Conservation (phyloP, 306 rosid genomes). For the Albizia julibrissin region DNA sequence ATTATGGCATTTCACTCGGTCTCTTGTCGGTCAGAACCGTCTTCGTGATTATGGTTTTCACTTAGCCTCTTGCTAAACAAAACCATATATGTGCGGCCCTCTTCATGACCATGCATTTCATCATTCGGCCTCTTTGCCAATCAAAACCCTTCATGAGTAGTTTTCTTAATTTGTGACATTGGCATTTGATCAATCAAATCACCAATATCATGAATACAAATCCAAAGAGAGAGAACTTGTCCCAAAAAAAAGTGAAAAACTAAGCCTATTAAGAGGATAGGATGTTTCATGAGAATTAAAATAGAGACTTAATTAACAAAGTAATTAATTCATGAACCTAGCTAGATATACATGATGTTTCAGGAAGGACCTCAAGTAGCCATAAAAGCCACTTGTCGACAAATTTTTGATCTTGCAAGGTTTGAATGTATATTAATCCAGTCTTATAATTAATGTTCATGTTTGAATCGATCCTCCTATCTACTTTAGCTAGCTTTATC, state of each 20-base stretch:
- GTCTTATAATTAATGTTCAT: background rate
- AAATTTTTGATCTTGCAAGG: background rate
- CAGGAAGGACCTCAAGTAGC: background rate
- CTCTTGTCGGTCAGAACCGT: background rate
- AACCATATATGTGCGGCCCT: background rate
- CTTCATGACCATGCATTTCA: background rate
- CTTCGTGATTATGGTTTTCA: background rate
- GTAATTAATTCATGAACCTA: background rate
- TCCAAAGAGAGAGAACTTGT: background rate
- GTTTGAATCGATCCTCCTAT: background rate
- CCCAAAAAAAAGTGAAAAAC: no score
- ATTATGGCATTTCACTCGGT: no score
- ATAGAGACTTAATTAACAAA: background rate
- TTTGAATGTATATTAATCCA: background rate
- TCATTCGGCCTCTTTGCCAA: no score
- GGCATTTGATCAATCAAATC: background rate
- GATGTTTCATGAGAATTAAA: background rate
- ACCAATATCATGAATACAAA: background rate
- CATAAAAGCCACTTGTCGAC: background rate
- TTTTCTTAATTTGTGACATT: background rate
- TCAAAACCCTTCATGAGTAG: background rate
- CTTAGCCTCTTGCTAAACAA: background rate
- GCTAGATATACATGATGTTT: background rate
- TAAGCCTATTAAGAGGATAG: no score
- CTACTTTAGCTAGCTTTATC: background rate